Base-by-base conservation (phyloP, 177 flowering plant species). In the Vitis hybrid region DNA sequence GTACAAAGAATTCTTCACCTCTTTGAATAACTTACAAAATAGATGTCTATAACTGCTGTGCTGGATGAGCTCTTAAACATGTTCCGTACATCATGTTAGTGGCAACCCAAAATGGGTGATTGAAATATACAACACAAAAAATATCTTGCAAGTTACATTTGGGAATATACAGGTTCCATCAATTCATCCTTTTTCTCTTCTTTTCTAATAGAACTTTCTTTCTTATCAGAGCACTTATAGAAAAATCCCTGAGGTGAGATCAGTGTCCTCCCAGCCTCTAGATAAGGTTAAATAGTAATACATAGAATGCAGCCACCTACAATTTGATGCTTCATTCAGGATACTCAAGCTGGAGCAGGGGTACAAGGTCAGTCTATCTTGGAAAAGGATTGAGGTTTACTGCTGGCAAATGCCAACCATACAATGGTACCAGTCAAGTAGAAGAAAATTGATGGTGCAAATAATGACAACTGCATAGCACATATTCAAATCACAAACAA, bases 381-480 rank as follows among this genome's bases (percentile, higher is more conserved):
- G 51, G 84, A 77, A 75, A 95, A 95, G 64, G 66, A 85, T 76
- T 89, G 96, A 65, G 99, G 98, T 79, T 90, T 82, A 79, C 97
- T 91, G 91, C 97, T 94, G 48, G 99, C 99, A 68, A 91, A 89
- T 14, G 67, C 68, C 79, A 95, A 77, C 99, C 99, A 95, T 45
- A 95, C 89, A 3, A 87, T 62, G 3, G 97, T 87, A 45, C 98
- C 98, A 26, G 97, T 93, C 80, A 93, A 77, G 86, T 95, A 93
- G 89, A 95, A 95, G 86, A 95, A 95, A 81, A 95, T 90, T 6
- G 99, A 95, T 22, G 99, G 99, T 14, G 88, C 91, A 84, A 95
- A 93, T 63, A 93, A 71, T 60, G 99, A 87, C 12, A 91, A 63
- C 99, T 95, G 51, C 73, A 86, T 10, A 66, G 70, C 11, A 70